A percentile compares a stretch with the other conserved stretches of the same genome.
Evolutionary conservation across 2,329 filamentous ascomycete genomes (phyloP).

Genomic region (Trichoderma polysporum): DNA sequence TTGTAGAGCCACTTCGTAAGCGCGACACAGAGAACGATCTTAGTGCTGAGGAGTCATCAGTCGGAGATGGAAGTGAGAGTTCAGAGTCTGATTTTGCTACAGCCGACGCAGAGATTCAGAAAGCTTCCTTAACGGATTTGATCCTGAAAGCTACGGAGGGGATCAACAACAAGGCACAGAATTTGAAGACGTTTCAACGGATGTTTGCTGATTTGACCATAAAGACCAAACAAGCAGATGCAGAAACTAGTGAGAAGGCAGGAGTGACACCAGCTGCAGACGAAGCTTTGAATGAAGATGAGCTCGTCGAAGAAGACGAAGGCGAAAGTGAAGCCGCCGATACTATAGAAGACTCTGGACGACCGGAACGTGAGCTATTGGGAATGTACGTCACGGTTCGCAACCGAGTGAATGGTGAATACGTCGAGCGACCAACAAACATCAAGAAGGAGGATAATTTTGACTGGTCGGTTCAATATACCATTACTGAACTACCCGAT

Average conservation of each 20-base stretch:
- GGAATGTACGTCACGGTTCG: slow-evolving; percentile 71
- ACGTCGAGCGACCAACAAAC: slow-evolving; percentile 58
- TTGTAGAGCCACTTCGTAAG: not conserved
- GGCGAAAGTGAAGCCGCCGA: slow-evolving; percentile 13
- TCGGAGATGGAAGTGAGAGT: not conserved
- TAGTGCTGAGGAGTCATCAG: not conserved
- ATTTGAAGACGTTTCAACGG: slow-evolving; percentile 50
- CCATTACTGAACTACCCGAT: slow-evolving; percentile 60
- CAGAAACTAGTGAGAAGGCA: not conserved
- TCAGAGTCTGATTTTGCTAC: not conserved
- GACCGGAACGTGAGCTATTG: slow-evolving; percentile 46
- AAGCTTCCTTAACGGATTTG: slow-evolving; percentile 45
- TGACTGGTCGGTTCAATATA: slow-evolving; percentile 78
- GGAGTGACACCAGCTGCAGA: not conserved
- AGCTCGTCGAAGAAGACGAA: slow-evolving; percentile 15
- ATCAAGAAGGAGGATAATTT: slow-evolving; percentile 33
- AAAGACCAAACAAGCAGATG: slow-evolving; percentile 31
- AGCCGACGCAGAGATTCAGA: slow-evolving; percentile 20
- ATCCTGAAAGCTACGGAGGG: slow-evolving; percentile 52
- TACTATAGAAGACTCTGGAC: not conserved
- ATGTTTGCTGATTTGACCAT: slow-evolving; percentile 51
- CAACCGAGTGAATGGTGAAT: slow-evolving; percentile 68
- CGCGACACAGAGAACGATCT: not conserved
- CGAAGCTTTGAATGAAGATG: slow-evolving; percentile 7
- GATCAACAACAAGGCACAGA: slow-evolving; percentile 42